Base-by-base conservation (phyloP, 2,329 filamentous ascomycete genomes). In the Pseudogymnoascus sp. region DNA sequence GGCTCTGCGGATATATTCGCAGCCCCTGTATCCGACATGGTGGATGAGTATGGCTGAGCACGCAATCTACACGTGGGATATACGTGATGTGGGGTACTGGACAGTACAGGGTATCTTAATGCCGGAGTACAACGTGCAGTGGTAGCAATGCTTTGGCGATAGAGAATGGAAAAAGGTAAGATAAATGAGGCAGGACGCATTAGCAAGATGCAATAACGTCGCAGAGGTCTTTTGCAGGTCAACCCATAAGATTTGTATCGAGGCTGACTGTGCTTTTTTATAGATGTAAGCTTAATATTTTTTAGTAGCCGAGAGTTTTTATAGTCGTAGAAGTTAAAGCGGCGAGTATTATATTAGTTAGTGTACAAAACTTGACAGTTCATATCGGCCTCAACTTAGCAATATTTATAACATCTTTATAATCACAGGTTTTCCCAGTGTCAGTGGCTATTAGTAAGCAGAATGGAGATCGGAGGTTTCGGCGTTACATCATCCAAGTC, bases 11-110 rank as follows among this genome's bases (percentile, higher is more conserved):
- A 3, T 5, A 31, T 14, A 18, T 62, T 56, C 14, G 14, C 42
- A 23, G 38, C 42, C 12, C 16, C 42, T 59, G 44, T 37, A 18
- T 53, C 31, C n/a, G 62, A 33, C 2, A 69, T 69, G 65, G 64
- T 56, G 23, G 67, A 65, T 11, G 50, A 56, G 50, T 35, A 56
- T 6, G 50, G 28, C n/a, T 56, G 50, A 16, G 50, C 50, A 33
- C 50, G 50, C n/a, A 8, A 56, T 56, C 50, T 56, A 33, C 50
- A 56, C 50, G 50, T 33, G 50, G 50, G 50, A 14, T 56, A 56
- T 56, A 35, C 16, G 50, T 56, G 16, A 16, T 4, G 28, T 35
- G 50, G n/a, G 28, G 50, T 56, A 21, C 28, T 21, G 16, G 50
- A 16, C 2, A 56, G 28, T 56, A 56, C 50, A 14, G 50, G 50